Base-by-base conservation (phyloP, 495 filamentous ascomycete species). In the Hamigera avellanea region DNA sequence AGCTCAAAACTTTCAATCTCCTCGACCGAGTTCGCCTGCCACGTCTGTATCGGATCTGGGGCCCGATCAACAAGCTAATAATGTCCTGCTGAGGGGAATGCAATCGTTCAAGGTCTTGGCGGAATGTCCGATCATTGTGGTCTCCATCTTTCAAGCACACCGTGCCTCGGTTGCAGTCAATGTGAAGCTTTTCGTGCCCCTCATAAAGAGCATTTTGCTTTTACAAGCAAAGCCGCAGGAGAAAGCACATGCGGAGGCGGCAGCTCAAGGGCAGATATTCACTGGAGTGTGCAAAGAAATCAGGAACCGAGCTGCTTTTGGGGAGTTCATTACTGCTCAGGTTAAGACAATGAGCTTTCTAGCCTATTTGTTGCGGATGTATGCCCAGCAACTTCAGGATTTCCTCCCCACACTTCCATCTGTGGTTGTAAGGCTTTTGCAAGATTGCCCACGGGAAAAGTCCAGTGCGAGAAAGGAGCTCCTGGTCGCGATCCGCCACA, bases 291-390 rank as follows among this genome's bases (percentile, higher is more conserved):
- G 84, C 61, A 82, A 81, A 25, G 85, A 89, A 39, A 95, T 99
- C 45, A 87, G 86, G 59, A 94, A 95, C 48, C 68, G 91, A 14
- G 80, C 81, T 14, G 93, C 89, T 5, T 99, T 95, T 64, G 93
- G 93, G 2, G 93, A 99, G 40, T 88, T 99, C 41, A 89, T 99
- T 36, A 95, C 85, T 0, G 87, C 86, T 0, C 93, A 99, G 57
- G 91, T 99, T 29, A 99, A 99, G 70, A 96, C 91, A 0, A 96
- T 99, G 93, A 94, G 86, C 45, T 99, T 99, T 50, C 59, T 99
- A 44, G 93, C 93, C 0, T 99, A 96, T 56, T 64, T 99, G 3
- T 70, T 99, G 17, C 71, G 93, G 16, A 78, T 87, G 26, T 95
- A 95, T 54, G 78, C 86, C 13, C 76, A 83, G 27, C 84, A 94